These are phyloP conservation scores for Rhododendron mucronatum DNA, from an alignment of 148 eudicot species.

Conservation along the genomic window DNA sequence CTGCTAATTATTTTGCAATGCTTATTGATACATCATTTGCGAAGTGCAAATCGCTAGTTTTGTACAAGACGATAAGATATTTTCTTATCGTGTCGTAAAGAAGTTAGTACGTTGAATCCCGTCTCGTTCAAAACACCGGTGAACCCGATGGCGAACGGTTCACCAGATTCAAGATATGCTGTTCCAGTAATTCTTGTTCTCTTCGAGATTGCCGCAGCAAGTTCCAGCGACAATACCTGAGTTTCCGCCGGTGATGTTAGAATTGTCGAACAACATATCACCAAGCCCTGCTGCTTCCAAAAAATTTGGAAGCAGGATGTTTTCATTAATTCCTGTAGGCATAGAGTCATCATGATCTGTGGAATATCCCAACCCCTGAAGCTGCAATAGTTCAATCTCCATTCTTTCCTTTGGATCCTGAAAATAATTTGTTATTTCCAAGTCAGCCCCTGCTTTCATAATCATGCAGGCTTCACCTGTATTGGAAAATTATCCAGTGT, in stretches of 20 bases:
- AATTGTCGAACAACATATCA: constrained; percentile 3
- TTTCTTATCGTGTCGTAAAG: not conserved
- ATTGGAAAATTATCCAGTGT: not conserved
- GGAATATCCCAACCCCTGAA: not conserved
- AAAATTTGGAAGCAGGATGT: not conserved
- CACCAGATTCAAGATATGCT: not conserved
- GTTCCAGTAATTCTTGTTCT: constrained; percentile 12
- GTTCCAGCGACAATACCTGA: not conserved
- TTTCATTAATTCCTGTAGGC: not conserved
- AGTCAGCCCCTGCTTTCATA: not conserved
- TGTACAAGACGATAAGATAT: not conserved
- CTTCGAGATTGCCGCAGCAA: not conserved
- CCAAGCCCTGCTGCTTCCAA: not conserved
- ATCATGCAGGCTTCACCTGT: not conserved
- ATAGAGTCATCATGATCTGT: not conserved
- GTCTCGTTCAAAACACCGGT: not conserved
- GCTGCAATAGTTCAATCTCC: not conserved
- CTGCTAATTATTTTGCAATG: not conserved
- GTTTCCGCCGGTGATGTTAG: not conserved
- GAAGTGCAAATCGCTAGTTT: not conserved
- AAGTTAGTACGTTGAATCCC: not conserved
- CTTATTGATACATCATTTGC: not conserved
- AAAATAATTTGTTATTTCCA: not conserved
- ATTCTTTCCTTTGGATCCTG: not conserved
- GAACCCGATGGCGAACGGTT: not conserved